Conservation (phyloP, 768 basidiomycete genomes). For the Rossbeevera mucosa region DNA sequence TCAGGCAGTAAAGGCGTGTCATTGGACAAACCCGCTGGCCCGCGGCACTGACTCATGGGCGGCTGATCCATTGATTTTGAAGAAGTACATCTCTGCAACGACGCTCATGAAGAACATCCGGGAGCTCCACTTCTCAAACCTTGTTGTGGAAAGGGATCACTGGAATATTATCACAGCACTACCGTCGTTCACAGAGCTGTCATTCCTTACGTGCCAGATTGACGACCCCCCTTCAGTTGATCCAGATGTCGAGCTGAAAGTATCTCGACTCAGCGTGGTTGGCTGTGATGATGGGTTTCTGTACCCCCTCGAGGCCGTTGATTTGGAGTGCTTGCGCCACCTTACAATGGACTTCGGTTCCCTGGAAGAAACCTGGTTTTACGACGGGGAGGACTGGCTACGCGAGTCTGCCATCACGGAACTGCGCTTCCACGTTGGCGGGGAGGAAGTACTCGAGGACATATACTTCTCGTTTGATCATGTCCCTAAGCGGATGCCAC, state of each 20-base stretch:
- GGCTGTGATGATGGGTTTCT: neutral
- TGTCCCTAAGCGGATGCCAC: neutral
- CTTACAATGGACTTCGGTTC: neutral
- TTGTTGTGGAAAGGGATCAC: constrained; percentile 9
- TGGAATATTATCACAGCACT: constrained; percentile 15
- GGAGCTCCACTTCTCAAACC: constrained; percentile 6
- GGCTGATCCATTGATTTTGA: neutral
- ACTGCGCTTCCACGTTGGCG: neutral
- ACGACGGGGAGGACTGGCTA: neutral
- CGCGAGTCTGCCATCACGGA: neutral
- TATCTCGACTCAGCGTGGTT: neutral
- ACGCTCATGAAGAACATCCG: constrained; percentile 19
- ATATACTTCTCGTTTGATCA: neutral
- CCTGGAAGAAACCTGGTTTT: neutral
- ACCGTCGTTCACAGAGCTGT: constrained; percentile 11
- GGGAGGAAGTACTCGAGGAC: neutral
- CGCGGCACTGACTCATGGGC: neutral
- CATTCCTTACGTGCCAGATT: constrained; percentile 7
- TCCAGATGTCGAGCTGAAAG: neutral
- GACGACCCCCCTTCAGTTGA: neutral
- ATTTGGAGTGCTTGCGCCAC: neutral
- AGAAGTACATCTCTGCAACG: constrained; percentile 1
- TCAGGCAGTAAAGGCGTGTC: neutral
- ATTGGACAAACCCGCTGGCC: constrained; percentile 3
- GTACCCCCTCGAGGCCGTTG: too few relatives aligned